Evolutionary conservation across 371 early-diverging fungal genomes (phyloP), one percentile per base, ranked within the genome.

Genomic region (Nematocida homosporus): DNA sequence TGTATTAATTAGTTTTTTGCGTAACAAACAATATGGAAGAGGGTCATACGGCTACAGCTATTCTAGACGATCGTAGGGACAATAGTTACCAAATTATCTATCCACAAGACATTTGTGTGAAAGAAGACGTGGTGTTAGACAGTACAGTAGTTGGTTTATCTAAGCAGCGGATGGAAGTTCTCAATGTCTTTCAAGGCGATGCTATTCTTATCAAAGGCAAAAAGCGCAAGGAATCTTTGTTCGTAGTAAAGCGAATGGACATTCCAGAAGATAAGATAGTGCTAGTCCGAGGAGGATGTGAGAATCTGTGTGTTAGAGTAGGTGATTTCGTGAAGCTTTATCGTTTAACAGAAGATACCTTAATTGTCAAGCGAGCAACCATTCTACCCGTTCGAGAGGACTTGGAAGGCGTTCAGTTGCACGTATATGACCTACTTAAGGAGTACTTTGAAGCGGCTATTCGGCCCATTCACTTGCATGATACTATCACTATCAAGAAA

Each of bases 371-470:
- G 80, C 89, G 92, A 66, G 89, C 96, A 78, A 92, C 92, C 61
- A 94, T 98, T 29, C 85, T 94, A 42, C 98, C 98, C 37, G 93
- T 97, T 51, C 93, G 94, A 81, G 99, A 99, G 83, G 92, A 96
- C 55, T 88, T 94, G 50, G 96, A 95, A 83, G 95, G 93, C 38
- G 86, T 98, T 59, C 89, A 91, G 48, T 96, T 97, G 52, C 91
- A 95, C 83, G 85, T 95, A 72, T 98, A 96, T 82, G 90, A 91
- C 52, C 35, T 72, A 3, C 40, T 78, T 23, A 65, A 78, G 40
- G 67, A 35, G 10, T 78, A 78, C 57, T 78, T 78, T 38, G 57
- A 65, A 27, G 65, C 66, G 44, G 37, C 69, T 3, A 47, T 78
- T 3, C 44, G 66, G 3, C 78, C 78, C 20, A 57, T 78, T 35